Evolutionary conservation across 23 red algal species (phyloP), one percentile per base, ranked within the genome.

Genomic region (Chondrus crispus): DNA sequence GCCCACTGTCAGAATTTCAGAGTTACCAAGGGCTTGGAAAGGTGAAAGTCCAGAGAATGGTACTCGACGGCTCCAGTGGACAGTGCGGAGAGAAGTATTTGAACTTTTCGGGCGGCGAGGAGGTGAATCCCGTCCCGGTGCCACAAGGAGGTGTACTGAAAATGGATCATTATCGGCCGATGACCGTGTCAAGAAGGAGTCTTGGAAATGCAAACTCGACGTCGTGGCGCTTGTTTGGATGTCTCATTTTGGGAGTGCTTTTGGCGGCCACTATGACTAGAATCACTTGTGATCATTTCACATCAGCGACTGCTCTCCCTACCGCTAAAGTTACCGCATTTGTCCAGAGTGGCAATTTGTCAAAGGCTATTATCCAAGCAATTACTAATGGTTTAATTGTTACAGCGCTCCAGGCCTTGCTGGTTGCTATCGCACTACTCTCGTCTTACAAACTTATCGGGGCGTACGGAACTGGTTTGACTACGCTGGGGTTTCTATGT

Each of bases 391-490:
- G 91, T 9, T 58, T 95, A 29, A 20, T 94, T 16, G 92, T 80
- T 51, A 91, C 58, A 33, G 69, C 80, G 24, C 5, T 87, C 28
- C 76, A 78, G 18, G 57, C 80, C 2, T 6, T 70, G 49, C 48
- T 98, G 10, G 71, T 98, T 32, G 36, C 82, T 9, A 70, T 84
- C 40, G 81, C 96, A 16, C 84, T 95, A 5, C 40, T 98, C 29
- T 29, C 68, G 19, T 93, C 93, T 19, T 87, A 82, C 43, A 63
- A 43, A 60, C 64, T 98, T 5, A 77, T 81, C 38, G 96, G 91
- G 20, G 54, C 89, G 22, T 98, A 85, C 82, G 96, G 96, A 41
- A 85, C 85, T 9, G 96, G 85, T 1, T 39, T 98, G 70, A 90
- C 81, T 55, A 54, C 87, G 2, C 49, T 98, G 28, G 86, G 80